These are phyloP conservation scores for Chlorella variabilis DNA, from an alignment of 163 green algal species.

Conservation along the genomic window DNA sequence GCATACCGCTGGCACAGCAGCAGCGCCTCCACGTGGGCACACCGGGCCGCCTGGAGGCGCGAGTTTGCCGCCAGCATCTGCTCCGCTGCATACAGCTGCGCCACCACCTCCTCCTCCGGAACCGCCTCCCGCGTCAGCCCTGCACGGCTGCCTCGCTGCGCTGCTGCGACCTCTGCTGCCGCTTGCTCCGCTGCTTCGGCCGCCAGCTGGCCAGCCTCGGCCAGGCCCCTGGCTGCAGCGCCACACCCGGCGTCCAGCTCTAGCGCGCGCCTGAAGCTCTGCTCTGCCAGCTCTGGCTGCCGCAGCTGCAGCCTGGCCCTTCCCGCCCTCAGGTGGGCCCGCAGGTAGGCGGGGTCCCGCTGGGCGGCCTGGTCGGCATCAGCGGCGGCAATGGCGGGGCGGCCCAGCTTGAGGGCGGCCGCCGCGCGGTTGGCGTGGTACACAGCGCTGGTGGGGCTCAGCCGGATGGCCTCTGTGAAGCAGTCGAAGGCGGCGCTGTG, in stretches of 20 bases:
- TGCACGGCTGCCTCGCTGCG: slow-evolving; percentile 22
- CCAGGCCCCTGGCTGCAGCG: slow-evolving; percentile 12
- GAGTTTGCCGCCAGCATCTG: slow-evolving; percentile 37
- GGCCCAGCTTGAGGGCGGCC: slow-evolving; percentile 50
- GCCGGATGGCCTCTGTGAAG: slow-evolving; percentile 59
- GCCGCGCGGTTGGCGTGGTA: slow-evolving; percentile 62
- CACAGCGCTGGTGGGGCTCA: slow-evolving; percentile 47
- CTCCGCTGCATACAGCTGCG: slow-evolving; percentile 29
- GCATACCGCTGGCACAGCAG: slow-evolving; percentile 42
- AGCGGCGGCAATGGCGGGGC: slow-evolving; percentile 37
- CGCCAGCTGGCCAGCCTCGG: not conserved
- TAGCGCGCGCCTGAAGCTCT: slow-evolving; percentile 48
- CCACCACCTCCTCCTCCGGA: slow-evolving; percentile 22
- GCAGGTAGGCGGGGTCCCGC: slow-evolving; percentile 31
- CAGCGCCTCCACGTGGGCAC: slow-evolving; percentile 37
- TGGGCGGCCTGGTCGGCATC: slow-evolving; percentile 32
- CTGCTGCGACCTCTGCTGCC: not conserved
- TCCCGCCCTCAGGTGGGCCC: slow-evolving; percentile 29
- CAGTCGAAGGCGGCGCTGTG: slow-evolving; percentile 43
- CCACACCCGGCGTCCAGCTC: slow-evolving; percentile 40
- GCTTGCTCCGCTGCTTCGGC: not conserved
- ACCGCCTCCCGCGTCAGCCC: slow-evolving; percentile 21
- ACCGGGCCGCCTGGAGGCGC: slow-evolving; percentile 11
- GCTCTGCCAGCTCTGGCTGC: slow-evolving; percentile 37
- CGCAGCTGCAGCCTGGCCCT: slow-evolving; percentile 34